phyloP scores from a whole-genome alignment of 2,329 filamentous ascomycete species.

The Fusarium drepaniforme region DNA sequence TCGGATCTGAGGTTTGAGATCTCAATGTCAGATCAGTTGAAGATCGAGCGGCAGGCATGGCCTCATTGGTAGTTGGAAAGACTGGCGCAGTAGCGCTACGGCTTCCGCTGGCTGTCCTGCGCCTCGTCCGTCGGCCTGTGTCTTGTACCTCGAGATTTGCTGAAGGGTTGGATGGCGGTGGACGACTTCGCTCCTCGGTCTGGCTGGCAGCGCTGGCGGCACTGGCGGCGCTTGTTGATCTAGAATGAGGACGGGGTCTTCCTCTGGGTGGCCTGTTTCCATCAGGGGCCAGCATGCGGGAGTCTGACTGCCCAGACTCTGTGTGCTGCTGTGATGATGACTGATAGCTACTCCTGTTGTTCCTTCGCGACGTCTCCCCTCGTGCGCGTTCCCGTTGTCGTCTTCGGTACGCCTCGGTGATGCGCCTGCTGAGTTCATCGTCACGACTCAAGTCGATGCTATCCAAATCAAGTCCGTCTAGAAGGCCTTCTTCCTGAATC shows the following conservation, averaged over 20 bases:
- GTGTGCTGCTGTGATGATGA: conserved; percentile 49
- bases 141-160: conserved; percentile 50
- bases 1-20: conserved; percentile 54
- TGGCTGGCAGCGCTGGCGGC: conserved; percentile 57
- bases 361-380: conserved; percentile 60
- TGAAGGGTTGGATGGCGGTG: conserved; percentile 53
- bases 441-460: conserved; percentile 87
- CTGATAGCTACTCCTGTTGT: conserved; percentile 51
- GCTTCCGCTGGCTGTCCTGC: conserved; percentile 66
- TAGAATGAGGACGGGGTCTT: conserved; percentile 57
- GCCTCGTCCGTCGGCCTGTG: conserved; percentile 50
- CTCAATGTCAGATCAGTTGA: conserved; percentile 71
- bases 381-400: conserved; percentile 75
- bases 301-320: conserved; percentile 40
- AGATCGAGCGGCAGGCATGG: conserved; percentile 68
- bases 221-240: conserved; percentile 57
- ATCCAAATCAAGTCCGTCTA: conserved; percentile 90
- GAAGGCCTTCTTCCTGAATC: conserved; percentile 86
- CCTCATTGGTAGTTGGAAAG: conserved; percentile 55
- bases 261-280: conserved; percentile 43
- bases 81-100: conserved; percentile 66
- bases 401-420: conserved; percentile 88
- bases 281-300: conserved; percentile 46
- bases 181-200: conserved; percentile 63
- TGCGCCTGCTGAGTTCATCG: conserved; percentile 90